Base-by-base conservation (phyloP, 2,329 filamentous ascomycete genomes). In the Colletotrichum phormii region DNA sequence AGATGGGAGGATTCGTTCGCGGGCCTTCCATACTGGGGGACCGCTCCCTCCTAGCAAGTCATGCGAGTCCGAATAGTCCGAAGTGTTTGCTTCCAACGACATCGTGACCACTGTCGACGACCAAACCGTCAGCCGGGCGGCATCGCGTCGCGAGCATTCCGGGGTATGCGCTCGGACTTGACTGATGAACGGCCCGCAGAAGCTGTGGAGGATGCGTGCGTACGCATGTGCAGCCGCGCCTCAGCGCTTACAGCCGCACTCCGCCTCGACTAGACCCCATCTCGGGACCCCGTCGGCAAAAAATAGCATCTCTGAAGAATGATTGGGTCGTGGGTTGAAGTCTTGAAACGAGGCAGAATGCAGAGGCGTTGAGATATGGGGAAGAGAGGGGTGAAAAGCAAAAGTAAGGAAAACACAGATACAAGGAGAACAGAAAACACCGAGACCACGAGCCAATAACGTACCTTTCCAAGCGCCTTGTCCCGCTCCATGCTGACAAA, bases 401-500 rank as follows among this genome's bases (percentile, higher is more conserved):
- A 58, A 24, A 33, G 57, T 13, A 31, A 33, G 53, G 31, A 57
- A 26, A 63, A 55, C 6, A 66, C 73, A 71, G 55, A 76, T 75
- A 22, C 55, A 65, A 75, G 75, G n/a, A 61, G 64, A 75, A 57
- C 66, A 61, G 73, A 59, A 67, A 72, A 75, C 73, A 71, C 73
- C 71, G 24, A 74, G 76, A 66, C 24, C 73, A 62, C 58, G 74
- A 59, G 61, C 62, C 54, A 13, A 66, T 74, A 64, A 86, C 87
- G 70, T 85, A 92, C 93, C 84, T 97, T 95, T 77, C 94, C 93
- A 24, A 96, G 94, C 70, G 97, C 87, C 83, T 95, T 95, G 84
- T 98, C 95, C 75, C 92, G 89, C 81, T 98, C 95, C 12, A 95
- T 88, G 82, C 92, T 97, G 81, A 92, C 87, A 82, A 97, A 98